Evolutionary conservation across 2,329 filamentous ascomycete genomes (phyloP).

Genomic region (Botrytis hyacinthi): DNA sequence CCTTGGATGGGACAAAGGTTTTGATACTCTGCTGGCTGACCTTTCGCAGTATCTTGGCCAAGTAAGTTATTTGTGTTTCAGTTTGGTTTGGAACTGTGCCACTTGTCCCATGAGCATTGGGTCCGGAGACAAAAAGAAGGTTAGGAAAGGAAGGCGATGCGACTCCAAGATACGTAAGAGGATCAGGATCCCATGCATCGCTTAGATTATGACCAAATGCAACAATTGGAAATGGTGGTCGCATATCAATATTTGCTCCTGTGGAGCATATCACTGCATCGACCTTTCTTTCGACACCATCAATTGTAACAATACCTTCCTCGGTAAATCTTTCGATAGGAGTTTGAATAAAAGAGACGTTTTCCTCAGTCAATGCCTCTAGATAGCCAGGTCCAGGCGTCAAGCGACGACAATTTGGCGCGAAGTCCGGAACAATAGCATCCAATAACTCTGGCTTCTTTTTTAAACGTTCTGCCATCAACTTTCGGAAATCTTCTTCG

Average conservation of each 20-base stretch:
- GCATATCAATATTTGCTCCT: slow-evolving; percentile 59
- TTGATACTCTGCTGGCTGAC: slow-evolving; percentile 63
- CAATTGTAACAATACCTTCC: slow-evolving; percentile 58
- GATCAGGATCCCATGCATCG: slow-evolving; percentile 56
- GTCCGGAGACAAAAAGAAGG: slow-evolving; percentile 62
- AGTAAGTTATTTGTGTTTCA: slow-evolving; percentile 64
- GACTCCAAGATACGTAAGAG: slow-evolving; percentile 65
- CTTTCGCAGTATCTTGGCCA: slow-evolving; percentile 67
- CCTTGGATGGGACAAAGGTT: slow-evolving; percentile 54
- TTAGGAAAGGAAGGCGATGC: slow-evolving; percentile 67
- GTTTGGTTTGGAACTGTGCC: slow-evolving; percentile 67
- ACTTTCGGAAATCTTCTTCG: slow-evolving; percentile 38
- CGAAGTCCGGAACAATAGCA: slow-evolving; percentile 43
- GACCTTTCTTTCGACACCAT: slow-evolving; percentile 55
- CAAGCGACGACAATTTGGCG: slow-evolving; percentile 45
- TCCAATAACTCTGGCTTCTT: slow-evolving; percentile 42
- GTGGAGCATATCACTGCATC: slow-evolving; percentile 69
- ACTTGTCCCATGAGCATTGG: slow-evolving; percentile 52
- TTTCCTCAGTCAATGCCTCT: slow-evolving; percentile 59
- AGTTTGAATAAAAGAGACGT: slow-evolving; percentile 59
- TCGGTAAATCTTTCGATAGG: slow-evolving; percentile 57
- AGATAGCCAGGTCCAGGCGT: slow-evolving; percentile 58
- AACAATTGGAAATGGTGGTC: slow-evolving; percentile 59
- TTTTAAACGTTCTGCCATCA: slow-evolving; percentile 44
- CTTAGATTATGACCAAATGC: slow-evolving; percentile 54